Base-by-base conservation (phyloP, 1,284 basidiomycete genomes). In the Microbotryomycetes sp. region DNA sequence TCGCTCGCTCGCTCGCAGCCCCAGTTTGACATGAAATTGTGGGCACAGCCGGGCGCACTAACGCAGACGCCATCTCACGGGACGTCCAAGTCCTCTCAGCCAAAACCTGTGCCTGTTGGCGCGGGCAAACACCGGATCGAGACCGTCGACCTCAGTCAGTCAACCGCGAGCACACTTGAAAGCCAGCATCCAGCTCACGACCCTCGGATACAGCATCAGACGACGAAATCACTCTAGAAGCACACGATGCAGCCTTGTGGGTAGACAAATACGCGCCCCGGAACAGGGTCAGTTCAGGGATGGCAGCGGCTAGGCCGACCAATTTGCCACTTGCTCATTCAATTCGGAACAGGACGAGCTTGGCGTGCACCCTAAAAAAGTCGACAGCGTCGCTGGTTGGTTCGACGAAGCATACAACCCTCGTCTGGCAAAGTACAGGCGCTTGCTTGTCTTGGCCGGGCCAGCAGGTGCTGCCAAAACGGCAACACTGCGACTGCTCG, bases 381-480 rank as follows among this genome's bases (percentile, higher is more conserved):
- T 97, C 0, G 82, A 85, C 52, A 88, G 90, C 66, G 88, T 97
- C 4, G 82, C 86, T 21, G 79, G 80, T 24, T 98, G 94, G 94
- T 74, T 98, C 2, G 69, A 78, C 1, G 93, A 97, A 72, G 88
- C 93, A 0, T 81, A 92, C 35, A 86, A 62, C 35, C 62, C 60
- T 15, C 54, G 51, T 84, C 1, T 83, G 82, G 4, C 81, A 81
- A 6, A 67, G 68, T 46, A 81, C 81, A 0, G 84, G 82, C 63
- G 62, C 45, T 83, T 98, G 24, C 81, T 97, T 2, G 83, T 85
- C 0, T 77, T 98, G 7, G 89, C 88, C 1, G 94, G 96, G 2
- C 90, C 91, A 0, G 86, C 92, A 7, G 96, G 94, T 0, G 83
- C 85, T 0, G 94, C 85, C 0, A 98, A 98, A 78, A 94, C 93